A percentile compares a stretch with the other conserved stretches of the same genome.
phyloP scores from a whole-genome alignment of 1,284 basidiomycete species.

The Irpex sp. region DNA sequence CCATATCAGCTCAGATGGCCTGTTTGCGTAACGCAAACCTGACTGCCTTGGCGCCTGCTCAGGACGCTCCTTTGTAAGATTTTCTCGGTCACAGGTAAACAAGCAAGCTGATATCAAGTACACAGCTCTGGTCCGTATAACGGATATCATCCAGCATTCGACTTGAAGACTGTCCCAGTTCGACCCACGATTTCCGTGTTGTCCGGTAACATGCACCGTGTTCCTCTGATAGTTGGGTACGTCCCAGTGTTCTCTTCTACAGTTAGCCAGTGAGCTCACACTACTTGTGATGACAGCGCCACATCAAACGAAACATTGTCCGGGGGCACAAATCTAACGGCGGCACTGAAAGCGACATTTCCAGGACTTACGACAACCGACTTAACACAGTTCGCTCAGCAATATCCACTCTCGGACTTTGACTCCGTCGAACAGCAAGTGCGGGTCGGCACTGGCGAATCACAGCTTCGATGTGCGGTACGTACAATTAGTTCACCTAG shows the following conservation, averaged over 20 bases:
- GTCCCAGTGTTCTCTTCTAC: constrained; percentile 14
- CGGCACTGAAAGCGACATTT: constrained; percentile 38
- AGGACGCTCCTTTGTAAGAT: constrained; percentile 41
- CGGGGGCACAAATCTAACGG: constrained; percentile 32
- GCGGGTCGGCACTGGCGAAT: constrained; percentile 45
- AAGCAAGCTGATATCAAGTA: neutral
- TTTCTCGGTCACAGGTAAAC: neutral
- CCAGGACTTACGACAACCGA: constrained; percentile 39
- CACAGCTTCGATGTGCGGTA: constrained; percentile 47
- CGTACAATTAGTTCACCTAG: constrained; percentile 16
- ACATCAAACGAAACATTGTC: constrained; percentile 54
- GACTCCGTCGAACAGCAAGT: constrained; percentile 35
- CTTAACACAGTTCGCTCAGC: constrained; percentile 33
- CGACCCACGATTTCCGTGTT: constrained; percentile 43
- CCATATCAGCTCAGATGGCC: constrained; percentile 32
- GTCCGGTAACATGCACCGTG: constrained; percentile 38
- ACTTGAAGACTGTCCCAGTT: constrained; percentile 44
- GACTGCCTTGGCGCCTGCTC: constrained; percentile 48
- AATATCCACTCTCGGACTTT: constrained; percentile 39
- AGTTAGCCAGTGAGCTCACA: neutral
- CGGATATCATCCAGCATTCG: constrained; percentile 39
- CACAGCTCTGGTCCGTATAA: constrained; percentile 38
- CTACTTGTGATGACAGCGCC: constrained; percentile 29
- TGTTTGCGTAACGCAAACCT: constrained; percentile 48
- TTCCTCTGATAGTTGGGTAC: constrained; percentile 59